Evolutionary conservation across 495 filamentous ascomycete species (phyloP).

Genomic region (Aspergillus baeticus): DNA sequence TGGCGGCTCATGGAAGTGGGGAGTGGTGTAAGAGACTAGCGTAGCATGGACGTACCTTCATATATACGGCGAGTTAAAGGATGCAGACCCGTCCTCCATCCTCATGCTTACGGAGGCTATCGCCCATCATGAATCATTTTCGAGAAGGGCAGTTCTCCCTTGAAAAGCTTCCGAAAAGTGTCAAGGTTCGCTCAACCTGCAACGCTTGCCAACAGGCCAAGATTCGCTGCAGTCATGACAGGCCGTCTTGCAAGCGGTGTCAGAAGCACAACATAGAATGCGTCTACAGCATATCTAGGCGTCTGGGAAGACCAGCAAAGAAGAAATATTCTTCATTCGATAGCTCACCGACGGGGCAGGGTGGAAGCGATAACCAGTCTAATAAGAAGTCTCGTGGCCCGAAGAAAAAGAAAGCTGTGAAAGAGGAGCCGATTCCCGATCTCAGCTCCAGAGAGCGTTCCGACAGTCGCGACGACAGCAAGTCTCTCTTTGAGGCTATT

Average conservation of each 20-base stretch:
- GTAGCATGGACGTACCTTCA: background rate
- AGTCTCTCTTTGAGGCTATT: slow-evolving; percentile 1
- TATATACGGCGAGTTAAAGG: slow-evolving; percentile 5
- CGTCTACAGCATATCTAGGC: slow-evolving; percentile 46
- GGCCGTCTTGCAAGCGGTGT: slow-evolving; percentile 44
- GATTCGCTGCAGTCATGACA: slow-evolving; percentile 50
- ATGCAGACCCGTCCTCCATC: background rate
- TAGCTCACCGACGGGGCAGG: background rate
- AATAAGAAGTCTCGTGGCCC: slow-evolving; percentile 17
- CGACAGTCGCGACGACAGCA: background rate
- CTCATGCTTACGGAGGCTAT: background rate
- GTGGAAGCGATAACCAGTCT: slow-evolving; percentile 1
- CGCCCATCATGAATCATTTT: slow-evolving; percentile 16
- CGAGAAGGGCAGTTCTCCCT: slow-evolving; percentile 11
- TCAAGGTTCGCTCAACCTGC: slow-evolving; percentile 47
- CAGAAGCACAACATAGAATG: slow-evolving; percentile 42
- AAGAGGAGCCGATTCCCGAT: slow-evolving; percentile 7
- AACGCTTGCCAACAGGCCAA: slow-evolving; percentile 51
- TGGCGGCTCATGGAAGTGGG: background rate
- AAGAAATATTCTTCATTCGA: slow-evolving; percentile 22
- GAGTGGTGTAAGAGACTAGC: background rate
- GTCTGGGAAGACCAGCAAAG: slow-evolving; percentile 43
- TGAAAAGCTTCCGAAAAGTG: slow-evolving; percentile 33
- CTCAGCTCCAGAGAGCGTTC: background rate
- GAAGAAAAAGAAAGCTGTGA: slow-evolving; percentile 13